Evolutionary conservation across 345 rosid species (phyloP).

Genomic region (Syzygium grande): DNA sequence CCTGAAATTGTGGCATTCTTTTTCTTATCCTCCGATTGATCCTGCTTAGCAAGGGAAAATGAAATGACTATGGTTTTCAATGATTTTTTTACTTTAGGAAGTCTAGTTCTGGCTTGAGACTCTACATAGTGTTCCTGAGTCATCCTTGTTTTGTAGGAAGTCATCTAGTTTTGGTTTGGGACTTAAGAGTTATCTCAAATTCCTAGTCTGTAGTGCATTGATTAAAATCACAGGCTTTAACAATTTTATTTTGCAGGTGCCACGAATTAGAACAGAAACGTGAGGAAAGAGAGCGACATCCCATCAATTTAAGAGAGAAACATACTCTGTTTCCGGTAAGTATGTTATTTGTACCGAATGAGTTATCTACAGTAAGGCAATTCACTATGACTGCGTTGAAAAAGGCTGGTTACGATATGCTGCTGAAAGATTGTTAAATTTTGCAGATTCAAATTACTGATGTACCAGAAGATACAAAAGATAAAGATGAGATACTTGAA

Average conservation of each 20-base stretch:
- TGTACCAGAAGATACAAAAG: slow-evolving; percentile 76
- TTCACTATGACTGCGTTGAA: slow-evolving; percentile 1
- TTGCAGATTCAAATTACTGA: slow-evolving; percentile 63
- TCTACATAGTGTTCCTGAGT: neutral
- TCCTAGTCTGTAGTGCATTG: neutral
- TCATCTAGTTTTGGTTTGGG: neutral
- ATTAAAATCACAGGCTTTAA: neutral
- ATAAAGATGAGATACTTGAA: slow-evolving; percentile 95
- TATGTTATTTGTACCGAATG: slow-evolving; percentile 7
- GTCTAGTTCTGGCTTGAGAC: neutral
- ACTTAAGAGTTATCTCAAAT: neutral
- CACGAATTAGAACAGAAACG: slow-evolving; percentile 77
- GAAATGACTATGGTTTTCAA: neutral
- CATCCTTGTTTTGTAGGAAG: neutral
- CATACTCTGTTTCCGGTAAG: slow-evolving; percentile 78
- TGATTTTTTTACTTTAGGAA: neutral
- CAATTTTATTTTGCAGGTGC: slow-evolving; percentile 47
- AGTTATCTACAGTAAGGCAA: neutral
- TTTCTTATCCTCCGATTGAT: neutral
- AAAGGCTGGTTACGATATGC: neutral
- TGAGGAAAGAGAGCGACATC: slow-evolving; percentile 86
- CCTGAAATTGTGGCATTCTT: neutral
- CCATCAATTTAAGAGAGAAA: slow-evolving; percentile 61
- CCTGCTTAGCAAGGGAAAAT: neutral
- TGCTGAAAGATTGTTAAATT: neutral